Percentiles rank a stretch among this genome's conserved stretches.
Evolutionary conservation across 2,329 filamentous ascomycete species (phyloP).

Genomic region (Cadophora sp.): DNA sequence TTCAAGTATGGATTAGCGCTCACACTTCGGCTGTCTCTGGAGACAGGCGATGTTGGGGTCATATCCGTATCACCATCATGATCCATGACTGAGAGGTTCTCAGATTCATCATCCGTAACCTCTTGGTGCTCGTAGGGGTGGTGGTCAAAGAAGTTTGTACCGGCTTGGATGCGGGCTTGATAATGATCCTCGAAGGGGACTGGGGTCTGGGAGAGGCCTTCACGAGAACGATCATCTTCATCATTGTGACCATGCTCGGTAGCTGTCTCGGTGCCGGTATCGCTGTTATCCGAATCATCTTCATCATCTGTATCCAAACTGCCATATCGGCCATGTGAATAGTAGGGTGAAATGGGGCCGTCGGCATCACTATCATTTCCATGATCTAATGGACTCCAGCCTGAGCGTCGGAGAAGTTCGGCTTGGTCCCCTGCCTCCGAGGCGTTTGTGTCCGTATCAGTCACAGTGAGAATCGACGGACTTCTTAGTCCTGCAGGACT

Average conservation of each 20-base stretch:
- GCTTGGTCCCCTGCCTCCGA: constrained; percentile 44
- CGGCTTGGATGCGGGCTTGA: constrained; percentile 20
- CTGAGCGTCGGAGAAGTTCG: constrained; percentile 37
- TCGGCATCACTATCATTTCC: constrained; percentile 43
- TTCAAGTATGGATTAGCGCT: constrained; percentile 26
- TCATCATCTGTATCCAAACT: constrained; percentile 28
- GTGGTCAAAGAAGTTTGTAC: constrained; percentile 12
- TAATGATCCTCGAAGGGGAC: constrained; percentile 23
- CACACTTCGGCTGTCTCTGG: constrained; percentile 28
- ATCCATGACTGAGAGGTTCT: constrained; percentile 39
- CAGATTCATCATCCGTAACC: constrained; percentile 38
- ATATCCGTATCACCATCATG: constrained; percentile 47
- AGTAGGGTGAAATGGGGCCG: constrained; percentile 25
- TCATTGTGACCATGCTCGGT: constrained; percentile 37
- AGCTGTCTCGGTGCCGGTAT: constrained; percentile 41
- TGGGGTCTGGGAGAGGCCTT: constrained; percentile 37
- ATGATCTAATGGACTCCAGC: constrained; percentile 46
- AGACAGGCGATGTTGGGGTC: constrained; percentile 39
- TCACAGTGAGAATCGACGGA: constrained; percentile 35
- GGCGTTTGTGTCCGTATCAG: constrained; percentile 35
- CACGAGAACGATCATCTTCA: constrained; percentile 36
- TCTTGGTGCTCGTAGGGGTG: constrained; percentile 26
- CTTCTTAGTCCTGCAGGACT: constrained; percentile 24
- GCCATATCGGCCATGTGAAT: constrained; percentile 19
- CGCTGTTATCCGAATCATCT: constrained; percentile 37